Conservation (phyloP, 176 grass and related monocot genomes). For the Alloteropsis semialata region DNA sequence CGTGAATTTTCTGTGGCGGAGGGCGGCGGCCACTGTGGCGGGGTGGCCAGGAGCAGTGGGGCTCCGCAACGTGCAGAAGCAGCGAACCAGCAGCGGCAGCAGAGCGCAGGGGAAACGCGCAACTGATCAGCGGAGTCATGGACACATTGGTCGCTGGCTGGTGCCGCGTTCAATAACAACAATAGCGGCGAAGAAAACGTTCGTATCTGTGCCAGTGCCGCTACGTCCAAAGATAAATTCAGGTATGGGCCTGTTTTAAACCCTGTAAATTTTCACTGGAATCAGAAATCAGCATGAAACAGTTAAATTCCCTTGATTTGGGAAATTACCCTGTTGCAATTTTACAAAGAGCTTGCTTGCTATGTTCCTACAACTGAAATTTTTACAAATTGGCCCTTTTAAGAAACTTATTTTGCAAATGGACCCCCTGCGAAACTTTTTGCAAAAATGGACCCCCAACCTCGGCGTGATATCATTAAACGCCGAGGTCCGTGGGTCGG, state of each 20-base stretch:
- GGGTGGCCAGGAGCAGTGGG: not conserved
- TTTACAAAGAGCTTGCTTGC: not conserved
- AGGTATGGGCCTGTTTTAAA: not conserved
- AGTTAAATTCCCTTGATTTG: not conserved
- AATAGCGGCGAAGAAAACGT: not conserved
- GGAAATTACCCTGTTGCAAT: not conserved
- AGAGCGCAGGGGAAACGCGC: not conserved
- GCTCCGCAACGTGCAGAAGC: not conserved
- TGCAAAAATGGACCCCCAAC: too few species aligned
- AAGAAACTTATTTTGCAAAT: too few species aligned
- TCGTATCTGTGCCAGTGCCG: not conserved
- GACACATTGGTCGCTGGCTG: too few species aligned
- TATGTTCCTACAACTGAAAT: not conserved
- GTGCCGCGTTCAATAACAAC: not conserved
- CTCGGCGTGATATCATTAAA: too few species aligned
- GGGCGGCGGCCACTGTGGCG: not conserved
- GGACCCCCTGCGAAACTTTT: too few species aligned
- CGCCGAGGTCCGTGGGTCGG: too few species aligned
- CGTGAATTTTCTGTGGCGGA: conserved; percentile 33
- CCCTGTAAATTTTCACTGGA: not conserved
- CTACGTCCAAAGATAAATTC: not conserved
- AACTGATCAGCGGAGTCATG: not conserved
- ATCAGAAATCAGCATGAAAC: not conserved
- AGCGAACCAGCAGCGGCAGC: not conserved
- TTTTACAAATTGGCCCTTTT: too few species aligned